Evolutionary conservation across 2,329 filamentous ascomycete genomes (phyloP).

Genomic region (Aspergillus felis): DNA sequence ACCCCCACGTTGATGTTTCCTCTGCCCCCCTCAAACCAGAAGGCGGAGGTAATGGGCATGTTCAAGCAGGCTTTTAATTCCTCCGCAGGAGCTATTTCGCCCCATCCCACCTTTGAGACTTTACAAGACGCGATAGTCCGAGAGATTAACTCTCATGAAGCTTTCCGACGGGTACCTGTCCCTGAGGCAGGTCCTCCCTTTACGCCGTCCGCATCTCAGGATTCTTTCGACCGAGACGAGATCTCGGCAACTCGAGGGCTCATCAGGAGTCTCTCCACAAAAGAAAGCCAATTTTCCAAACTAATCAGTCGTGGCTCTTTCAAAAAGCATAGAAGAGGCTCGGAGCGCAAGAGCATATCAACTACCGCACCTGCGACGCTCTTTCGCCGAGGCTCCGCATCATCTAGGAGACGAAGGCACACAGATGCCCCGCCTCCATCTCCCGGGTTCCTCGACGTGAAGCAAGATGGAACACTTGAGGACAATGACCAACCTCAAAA

Average conservation of each 20-base stretch:
- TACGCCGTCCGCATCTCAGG: constrained; percentile 27
- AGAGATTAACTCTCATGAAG: constrained; percentile 44
- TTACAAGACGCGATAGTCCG: constrained; percentile 42
- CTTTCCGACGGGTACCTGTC: constrained; percentile 34
- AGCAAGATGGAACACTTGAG: constrained; percentile 6
- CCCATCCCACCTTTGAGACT: constrained; percentile 37
- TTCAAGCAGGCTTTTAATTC: constrained; percentile 36
- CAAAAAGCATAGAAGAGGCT: constrained; percentile 23
- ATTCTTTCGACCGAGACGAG: constrained; percentile 18
- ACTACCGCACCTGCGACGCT: constrained; percentile 21
- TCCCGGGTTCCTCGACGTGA: constrained; percentile 23
- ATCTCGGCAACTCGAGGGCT: constrained; percentile 10
- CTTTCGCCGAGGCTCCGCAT: constrained; percentile 16
- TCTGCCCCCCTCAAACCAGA: constrained; percentile 25
- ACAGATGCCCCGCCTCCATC: constrained; percentile 39
- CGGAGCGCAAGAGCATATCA: constrained; percentile 30
- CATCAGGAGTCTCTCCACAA: constrained; percentile 24
- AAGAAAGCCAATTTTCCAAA: constrained; percentile 29
- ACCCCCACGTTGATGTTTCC: constrained; percentile 23
- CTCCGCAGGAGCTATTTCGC: constrained; percentile 22
- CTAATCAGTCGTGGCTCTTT: constrained; percentile 30
- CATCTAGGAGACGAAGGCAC: constrained; percentile 32
- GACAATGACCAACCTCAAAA: constrained; percentile 8
- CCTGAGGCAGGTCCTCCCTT: constrained; percentile 30
- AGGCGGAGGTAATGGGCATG: constrained; percentile 40